Conservation (phyloP, 2,329 filamentous ascomycete genomes). For the Ophiostoma sp. region DNA sequence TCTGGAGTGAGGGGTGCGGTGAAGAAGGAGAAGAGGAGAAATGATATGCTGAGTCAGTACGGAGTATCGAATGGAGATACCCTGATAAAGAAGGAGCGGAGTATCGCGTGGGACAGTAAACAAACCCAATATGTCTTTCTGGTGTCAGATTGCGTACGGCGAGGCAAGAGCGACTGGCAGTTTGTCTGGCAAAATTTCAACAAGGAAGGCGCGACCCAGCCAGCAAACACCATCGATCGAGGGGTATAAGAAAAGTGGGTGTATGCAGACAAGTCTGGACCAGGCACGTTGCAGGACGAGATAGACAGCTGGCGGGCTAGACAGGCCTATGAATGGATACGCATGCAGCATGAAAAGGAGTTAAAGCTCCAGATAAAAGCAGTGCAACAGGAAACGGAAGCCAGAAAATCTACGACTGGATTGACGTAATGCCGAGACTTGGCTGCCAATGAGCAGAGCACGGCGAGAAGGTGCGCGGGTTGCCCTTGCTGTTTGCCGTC, state of each 20-base stretch:
- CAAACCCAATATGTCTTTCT: background rate
- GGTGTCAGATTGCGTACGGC: background rate
- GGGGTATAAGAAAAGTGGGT: background rate
- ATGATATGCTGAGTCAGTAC: background rate
- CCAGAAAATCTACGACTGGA: background rate
- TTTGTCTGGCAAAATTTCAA: background rate
- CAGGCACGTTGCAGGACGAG: constrained; percentile 4
- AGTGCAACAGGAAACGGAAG: background rate
- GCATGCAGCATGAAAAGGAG: background rate
- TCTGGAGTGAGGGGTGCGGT: constrained; percentile 14
- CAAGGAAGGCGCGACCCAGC: background rate
- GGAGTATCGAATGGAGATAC: background rate
- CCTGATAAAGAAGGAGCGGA: background rate
- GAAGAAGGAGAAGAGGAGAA: constrained; percentile 9
- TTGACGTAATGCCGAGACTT: background rate
- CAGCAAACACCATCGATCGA: background rate
- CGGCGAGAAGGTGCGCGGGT: constrained; percentile 1
- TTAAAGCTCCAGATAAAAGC: background rate
- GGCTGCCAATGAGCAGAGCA: background rate
- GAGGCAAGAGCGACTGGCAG: background rate
- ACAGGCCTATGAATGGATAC: constrained; percentile 8
- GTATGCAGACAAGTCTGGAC: background rate
- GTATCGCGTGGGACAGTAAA: background rate
- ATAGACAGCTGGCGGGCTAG: background rate
- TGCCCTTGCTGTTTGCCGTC: background rate